Conservation (phyloP, 108 stramenopile genomes). For the Skeletonema potamos region DNA sequence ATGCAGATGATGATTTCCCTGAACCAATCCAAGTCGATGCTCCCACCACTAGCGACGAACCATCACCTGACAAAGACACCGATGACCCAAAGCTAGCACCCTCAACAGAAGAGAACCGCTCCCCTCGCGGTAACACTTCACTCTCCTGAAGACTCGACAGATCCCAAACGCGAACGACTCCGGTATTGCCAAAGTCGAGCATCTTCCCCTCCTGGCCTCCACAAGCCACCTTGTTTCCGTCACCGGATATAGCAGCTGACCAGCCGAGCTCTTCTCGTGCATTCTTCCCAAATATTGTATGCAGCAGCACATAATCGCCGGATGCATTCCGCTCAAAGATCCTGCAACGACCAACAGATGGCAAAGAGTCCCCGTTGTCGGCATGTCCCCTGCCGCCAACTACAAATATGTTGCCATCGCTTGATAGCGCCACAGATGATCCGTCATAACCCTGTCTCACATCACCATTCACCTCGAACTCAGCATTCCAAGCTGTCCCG, state of each 20-base stretch:
- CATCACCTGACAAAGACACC: not conserved
- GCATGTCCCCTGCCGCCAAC: conserved; percentile 7
- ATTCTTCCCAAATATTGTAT: conserved; percentile 8
- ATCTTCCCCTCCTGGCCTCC: conserved; percentile 5
- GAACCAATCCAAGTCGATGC: not conserved
- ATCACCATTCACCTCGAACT: conserved; percentile 12
- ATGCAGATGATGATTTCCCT: not conserved
- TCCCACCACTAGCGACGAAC: not conserved
- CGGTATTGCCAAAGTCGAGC: too few relatives aligned
- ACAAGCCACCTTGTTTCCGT: conserved; percentile 24
- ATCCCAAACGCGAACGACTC: too few relatives aligned
- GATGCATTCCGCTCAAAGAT: not conserved
- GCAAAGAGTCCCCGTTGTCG: not conserved
- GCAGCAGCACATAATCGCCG: conserved; percentile 3
- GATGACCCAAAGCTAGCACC: not conserved
- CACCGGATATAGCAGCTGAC: conserved; percentile 26
- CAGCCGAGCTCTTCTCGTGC: conserved; percentile 26
- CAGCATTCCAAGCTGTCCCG: conserved; percentile 11
- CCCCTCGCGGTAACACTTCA: not conserved
- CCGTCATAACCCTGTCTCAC: not conserved
- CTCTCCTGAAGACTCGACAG: too few relatives aligned
- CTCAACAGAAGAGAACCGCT: not conserved
- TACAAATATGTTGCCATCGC: conserved; percentile 21
- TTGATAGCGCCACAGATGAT: conserved; percentile 22
- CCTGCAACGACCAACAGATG: conserved; percentile 7